Conservation (phyloP, 2,329 filamentous ascomycete species). For the Diaporthe aspalathi region DNA sequence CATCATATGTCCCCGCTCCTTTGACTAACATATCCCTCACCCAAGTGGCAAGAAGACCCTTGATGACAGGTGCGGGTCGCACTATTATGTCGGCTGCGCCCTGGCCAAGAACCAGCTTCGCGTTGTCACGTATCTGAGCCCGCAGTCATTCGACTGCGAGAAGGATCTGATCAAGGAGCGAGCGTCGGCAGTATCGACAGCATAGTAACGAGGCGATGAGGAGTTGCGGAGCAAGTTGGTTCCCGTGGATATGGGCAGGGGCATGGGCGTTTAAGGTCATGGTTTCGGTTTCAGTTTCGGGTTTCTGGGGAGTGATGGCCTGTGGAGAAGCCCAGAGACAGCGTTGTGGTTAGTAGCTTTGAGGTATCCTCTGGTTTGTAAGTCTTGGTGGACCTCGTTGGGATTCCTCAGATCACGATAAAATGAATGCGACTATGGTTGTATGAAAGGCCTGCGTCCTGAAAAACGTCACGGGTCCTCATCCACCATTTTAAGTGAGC, state of each 20-base stretch:
- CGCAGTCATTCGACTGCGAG: conserved; percentile 31
- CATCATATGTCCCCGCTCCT: no score
- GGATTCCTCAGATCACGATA: neutral
- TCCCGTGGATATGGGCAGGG: neutral
- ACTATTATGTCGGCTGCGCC: conserved; percentile 30
- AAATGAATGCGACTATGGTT: neutral
- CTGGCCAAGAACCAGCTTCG: conserved; percentile 33
- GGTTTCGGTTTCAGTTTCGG: neutral
- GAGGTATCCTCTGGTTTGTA: neutral
- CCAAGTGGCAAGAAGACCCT: conserved; percentile 26
- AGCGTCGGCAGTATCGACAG: neutral
- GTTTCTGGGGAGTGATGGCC: neutral
- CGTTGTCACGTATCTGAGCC: conserved; percentile 30
- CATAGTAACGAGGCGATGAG: neutral
- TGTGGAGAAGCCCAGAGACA: neutral
- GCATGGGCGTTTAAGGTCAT: neutral
- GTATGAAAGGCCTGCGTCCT: neutral
- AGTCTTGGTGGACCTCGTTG: neutral
- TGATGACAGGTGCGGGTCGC: conserved; percentile 21
- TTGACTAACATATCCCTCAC: neutral
- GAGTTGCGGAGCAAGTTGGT: neutral
- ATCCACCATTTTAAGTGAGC: no score
- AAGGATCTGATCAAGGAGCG: conserved; percentile 13
- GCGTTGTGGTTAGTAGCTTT: neutral
- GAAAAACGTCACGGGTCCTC: no score